These are phyloP conservation scores for Lyophyllum semitale DNA, from an alignment of 768 basidiomycete genomes.

Conservation along the genomic window DNA sequence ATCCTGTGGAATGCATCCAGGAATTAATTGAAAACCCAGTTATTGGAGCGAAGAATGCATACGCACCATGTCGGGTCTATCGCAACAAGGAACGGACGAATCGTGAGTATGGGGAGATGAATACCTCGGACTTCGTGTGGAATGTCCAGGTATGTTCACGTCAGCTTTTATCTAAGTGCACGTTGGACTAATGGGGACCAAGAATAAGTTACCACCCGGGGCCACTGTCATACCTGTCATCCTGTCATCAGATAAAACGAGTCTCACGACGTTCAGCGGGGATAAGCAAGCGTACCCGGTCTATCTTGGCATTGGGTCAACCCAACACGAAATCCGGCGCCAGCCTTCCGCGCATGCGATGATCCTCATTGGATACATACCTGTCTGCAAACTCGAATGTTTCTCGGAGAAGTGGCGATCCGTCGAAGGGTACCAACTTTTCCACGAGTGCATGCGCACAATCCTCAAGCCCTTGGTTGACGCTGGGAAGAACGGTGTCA, in stretches of 20 bases:
- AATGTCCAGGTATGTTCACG: constrained; percentile 35
- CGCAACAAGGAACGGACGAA: constrained; percentile 9
- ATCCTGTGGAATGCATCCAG: constrained; percentile 32
- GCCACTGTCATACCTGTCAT: constrained; percentile 38
- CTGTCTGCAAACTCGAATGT: constrained; percentile 31
- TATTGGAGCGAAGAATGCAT: constrained; percentile 26
- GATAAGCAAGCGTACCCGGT: constrained; percentile 43
- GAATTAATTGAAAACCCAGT: constrained; percentile 30
- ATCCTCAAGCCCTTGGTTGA: constrained; percentile 29
- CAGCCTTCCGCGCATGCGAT: constrained; percentile 31
- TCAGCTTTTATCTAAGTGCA: too few relatives aligned
- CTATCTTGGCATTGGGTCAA: constrained; percentile 44
- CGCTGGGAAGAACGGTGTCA: constrained; percentile 28
- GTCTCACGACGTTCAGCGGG: constrained; percentile 32
- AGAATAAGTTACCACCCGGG: constrained; percentile 18
- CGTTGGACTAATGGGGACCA: too few relatives aligned
- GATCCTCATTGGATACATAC: constrained; percentile 40
- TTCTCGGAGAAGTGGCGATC: background rate
- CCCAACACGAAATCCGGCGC: constrained; percentile 30
- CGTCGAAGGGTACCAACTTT: constrained; percentile 11
- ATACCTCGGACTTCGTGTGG: constrained; percentile 38
- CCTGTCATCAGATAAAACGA: constrained; percentile 39
- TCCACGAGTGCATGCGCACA: constrained; percentile 13
- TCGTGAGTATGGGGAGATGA: constrained; percentile 36
- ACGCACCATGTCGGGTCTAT: constrained; percentile 26